These are phyloP conservation scores for Apophysomyces sp. DNA, from an alignment of 371 early-diverging fungal species.

Conservation along the genomic window DNA sequence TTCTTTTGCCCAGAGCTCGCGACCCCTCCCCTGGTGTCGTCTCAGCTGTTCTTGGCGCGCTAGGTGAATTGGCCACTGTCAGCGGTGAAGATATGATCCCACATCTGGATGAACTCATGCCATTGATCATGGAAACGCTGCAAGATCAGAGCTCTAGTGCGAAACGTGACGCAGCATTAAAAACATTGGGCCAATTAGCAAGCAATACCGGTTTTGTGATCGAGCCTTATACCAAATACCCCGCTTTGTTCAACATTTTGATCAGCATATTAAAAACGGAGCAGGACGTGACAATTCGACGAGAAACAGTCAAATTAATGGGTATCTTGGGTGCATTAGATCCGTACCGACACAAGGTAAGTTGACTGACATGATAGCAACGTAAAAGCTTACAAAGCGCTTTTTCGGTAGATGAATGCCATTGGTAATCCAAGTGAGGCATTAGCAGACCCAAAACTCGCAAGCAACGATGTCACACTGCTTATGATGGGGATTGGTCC, in stretches of 20 bases:
- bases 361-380: not conserved
- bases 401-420: slow-evolving; percentile 37
- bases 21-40: slow-evolving; percentile 84
- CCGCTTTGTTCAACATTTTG: slow-evolving; percentile 77
- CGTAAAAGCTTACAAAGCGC: too few relatives aligned
- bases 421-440: slow-evolving; percentile 59
- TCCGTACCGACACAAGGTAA: slow-evolving; percentile 89
- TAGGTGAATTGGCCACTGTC: slow-evolving; percentile 89
- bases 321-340: slow-evolving; percentile 96
- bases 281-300: slow-evolving; percentile 65
- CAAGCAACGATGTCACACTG: slow-evolving; percentile 62
- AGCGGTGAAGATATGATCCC: slow-evolving; percentile 85
- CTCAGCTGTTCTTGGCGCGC: slow-evolving; percentile 77
- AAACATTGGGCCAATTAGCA: slow-evolving; percentile 82
- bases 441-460: slow-evolving; percentile 54
- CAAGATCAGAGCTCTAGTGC: slow-evolving; percentile 86
- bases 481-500: slow-evolving; percentile 77
- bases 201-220: slow-evolving; percentile 90
- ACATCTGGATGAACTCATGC: slow-evolving; percentile 81
- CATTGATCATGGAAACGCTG: slow-evolving; percentile 87
- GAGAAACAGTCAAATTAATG: slow-evolving; percentile 86
- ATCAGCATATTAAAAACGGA: slow-evolving; percentile 87
- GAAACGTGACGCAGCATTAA: slow-evolving; percentile 89
- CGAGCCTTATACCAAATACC: slow-evolving; percentile 90
- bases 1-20: slow-evolving; percentile 80